A percentile compares a stretch with the other conserved stretches of the same genome.
These are phyloP conservation scores for Colletotrichum shisoi DNA, from an alignment of 2,329 filamentous ascomycete species.

Conservation along the genomic window DNA sequence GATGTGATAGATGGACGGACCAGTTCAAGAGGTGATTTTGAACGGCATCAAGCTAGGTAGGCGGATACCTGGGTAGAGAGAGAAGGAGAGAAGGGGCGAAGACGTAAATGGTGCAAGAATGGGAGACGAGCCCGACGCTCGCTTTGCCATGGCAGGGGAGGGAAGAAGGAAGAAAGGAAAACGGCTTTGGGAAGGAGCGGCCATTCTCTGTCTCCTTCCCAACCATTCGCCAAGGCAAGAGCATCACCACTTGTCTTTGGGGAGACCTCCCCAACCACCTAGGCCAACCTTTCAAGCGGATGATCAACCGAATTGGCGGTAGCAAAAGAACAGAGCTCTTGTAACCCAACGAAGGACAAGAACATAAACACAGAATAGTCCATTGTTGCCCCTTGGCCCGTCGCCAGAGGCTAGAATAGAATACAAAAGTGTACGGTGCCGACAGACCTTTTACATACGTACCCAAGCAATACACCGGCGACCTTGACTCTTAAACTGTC, in stretches of 20 bases:
- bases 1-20: background rate
- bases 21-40: background rate
- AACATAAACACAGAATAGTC: background rate
- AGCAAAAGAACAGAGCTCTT: background rate
- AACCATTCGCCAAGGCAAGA: background rate
- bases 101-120: no score
- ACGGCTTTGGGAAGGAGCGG: background rate
- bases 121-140: background rate
- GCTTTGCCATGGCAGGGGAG: background rate
- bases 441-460: conserved; percentile 24
- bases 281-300: no score
- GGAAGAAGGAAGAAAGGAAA: background rate
- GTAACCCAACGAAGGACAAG: background rate
- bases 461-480: background rate
- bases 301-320: background rate
- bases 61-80: background rate
- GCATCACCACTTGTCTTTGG: no score
- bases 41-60: no score
- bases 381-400: conserved; percentile 5
- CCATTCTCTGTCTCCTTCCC: background rate
- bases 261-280: no score
- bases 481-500: conserved; percentile 7
- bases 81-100: background rate
- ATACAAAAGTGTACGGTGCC: conserved; percentile 3
- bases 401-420: conserved; percentile 18